Conservation (phyloP, 2,329 filamentous ascomycete species). For the Trichoderma simmonsii region DNA sequence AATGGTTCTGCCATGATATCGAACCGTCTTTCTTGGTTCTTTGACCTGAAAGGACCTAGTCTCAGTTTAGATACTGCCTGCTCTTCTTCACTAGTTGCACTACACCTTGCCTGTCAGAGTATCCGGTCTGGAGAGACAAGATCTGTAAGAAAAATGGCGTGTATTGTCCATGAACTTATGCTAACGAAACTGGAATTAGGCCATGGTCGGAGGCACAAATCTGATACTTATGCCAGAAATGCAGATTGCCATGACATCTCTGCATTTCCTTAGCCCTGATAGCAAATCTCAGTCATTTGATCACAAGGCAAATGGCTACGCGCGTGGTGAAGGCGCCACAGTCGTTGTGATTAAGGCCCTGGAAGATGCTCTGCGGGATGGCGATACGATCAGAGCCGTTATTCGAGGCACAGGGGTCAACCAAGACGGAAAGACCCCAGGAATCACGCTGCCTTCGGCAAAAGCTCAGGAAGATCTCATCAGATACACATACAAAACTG, state of each 20-base stretch:
- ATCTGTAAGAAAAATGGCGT: no score
- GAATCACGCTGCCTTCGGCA: no score
- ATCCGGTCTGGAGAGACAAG: no score
- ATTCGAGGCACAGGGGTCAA: no score
- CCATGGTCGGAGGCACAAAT: neutral
- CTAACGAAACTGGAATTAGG: no score
- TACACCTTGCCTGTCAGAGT: no score
- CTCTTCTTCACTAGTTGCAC: no score
- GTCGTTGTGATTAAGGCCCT: neutral
- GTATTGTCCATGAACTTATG: no score
- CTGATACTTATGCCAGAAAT: constrained; percentile 20
- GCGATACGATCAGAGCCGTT: no score
- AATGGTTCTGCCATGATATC: constrained; percentile 31
- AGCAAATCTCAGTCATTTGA: constrained; percentile 1
- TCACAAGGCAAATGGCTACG: constrained; percentile 1
- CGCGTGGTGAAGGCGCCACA: constrained; percentile 5
- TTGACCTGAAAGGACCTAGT: constrained; percentile 26
- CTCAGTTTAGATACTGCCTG: no score
- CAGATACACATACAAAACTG: neutral
- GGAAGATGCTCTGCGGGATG: no score
- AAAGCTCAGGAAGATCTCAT: neutral
- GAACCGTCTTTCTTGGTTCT: constrained; percentile 38
- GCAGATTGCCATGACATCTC: constrained; percentile 40
- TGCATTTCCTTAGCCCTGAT: constrained; percentile 34
- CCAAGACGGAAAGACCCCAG: no score